Evolutionary conservation across 129 eudicot genomes (phyloP).

Genomic region (Centella asiatica): DNA sequence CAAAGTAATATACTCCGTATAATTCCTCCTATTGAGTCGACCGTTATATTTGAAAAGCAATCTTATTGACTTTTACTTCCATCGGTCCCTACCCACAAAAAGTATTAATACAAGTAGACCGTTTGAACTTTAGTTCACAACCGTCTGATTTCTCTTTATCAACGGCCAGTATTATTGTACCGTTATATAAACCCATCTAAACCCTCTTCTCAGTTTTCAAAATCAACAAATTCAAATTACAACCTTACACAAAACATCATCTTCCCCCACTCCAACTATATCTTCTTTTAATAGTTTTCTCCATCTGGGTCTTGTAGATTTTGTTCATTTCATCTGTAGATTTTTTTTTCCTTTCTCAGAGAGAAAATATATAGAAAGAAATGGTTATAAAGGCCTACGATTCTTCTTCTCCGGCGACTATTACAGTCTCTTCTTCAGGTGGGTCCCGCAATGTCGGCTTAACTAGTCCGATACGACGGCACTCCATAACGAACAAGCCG

Average conservation of each 20-base stretch:
- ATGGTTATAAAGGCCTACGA: conserved; percentile 41
- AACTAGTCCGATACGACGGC: conserved; percentile 61
- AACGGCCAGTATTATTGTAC: conserved; percentile 1
- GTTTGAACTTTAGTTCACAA: background rate
- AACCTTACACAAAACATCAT: background rate
- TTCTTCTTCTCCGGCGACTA: conserved; percentile 82
- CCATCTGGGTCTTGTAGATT: too few species aligned
- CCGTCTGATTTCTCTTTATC: conserved; percentile 5
- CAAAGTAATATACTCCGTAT: background rate
- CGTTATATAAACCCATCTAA: conserved; percentile 5
- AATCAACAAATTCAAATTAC: background rate
- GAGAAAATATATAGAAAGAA: background rate
- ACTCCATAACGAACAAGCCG: conserved; percentile 45
- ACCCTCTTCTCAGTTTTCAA: background rate
- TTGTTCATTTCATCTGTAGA: background rate
- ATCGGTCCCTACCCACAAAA: background rate
- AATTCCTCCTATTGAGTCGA: background rate
- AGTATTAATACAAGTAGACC: background rate
- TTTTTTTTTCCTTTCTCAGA: background rate
- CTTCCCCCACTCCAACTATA: background rate
- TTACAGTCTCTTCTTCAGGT: conserved; percentile 72
- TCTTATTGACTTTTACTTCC: background rate
- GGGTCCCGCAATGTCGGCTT: conserved; percentile 41
- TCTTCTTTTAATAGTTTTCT: too few species aligned
- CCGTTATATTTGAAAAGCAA: background rate